These are phyloP conservation scores for Ceratobasidium papillatum DNA, from an alignment of 1,284 basidiomycete species.

Conservation along the genomic window DNA sequence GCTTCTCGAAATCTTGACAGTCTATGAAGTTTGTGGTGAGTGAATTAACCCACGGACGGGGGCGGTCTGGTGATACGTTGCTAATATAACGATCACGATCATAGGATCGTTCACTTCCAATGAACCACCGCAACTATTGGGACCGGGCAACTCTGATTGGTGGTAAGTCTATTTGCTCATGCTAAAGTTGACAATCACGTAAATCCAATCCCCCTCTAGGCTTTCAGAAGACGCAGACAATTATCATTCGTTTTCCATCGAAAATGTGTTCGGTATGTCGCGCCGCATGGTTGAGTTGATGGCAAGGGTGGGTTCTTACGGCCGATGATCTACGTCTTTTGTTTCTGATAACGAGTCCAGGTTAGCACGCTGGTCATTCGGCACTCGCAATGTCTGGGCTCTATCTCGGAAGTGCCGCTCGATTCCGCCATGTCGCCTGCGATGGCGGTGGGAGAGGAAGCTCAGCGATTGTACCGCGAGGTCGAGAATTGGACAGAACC, in stretches of 20 bases:
- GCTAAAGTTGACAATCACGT: conserved; percentile 40
- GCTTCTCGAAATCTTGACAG: conserved; percentile 59
- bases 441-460: conserved; percentile 34
- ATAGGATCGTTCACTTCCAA: conserved; percentile 56
- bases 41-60: not conserved
- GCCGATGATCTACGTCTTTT: not conserved
- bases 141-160: conserved; percentile 54
- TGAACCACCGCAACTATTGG: conserved; percentile 55
- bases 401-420: conserved; percentile 39
- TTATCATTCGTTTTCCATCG: conserved; percentile 56
- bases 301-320: conserved; percentile 48
- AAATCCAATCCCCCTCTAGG: conserved; percentile 43
- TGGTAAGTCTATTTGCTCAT: conserved; percentile 52
- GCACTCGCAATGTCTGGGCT: conserved; percentile 25
- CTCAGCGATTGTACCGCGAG: conserved; percentile 46
- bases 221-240: conserved; percentile 47
- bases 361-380: conserved; percentile 43
- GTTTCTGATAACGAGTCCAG: conserved; percentile 20
- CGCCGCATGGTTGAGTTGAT: conserved; percentile 51
- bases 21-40: conserved; percentile 59
- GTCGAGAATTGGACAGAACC: conserved; percentile 53
- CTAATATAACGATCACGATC: conserved; percentile 31
- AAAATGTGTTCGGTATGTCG: conserved; percentile 60
- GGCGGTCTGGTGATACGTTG: conserved; percentile 24
- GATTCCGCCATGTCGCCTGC: conserved; percentile 33